Base-by-base conservation (phyloP, 2,329 filamentous ascomycete genomes). In the Epicoccum nigrum region DNA sequence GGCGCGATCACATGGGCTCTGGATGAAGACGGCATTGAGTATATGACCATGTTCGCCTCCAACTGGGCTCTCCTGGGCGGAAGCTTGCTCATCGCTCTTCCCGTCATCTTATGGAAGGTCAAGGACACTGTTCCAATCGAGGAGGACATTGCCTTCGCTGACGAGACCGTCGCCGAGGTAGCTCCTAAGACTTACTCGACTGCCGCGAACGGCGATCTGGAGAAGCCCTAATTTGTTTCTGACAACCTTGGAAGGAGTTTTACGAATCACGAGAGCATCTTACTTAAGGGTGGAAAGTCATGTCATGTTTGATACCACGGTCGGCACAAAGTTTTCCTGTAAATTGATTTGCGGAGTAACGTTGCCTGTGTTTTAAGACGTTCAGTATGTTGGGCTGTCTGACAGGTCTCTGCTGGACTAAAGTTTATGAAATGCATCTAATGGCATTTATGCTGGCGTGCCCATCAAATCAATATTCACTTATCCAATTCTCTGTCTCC, bases 91-190 rank as follows among this genome's bases (percentile, higher is more conserved):
- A 76, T 93, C 54, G 92, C 91, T 4, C 80, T 87, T 0, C 92
- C 92, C 0, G 83, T 96, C 53, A 88, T 97, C 69, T 83, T 89
- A 64, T 76, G 85, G 64, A 88, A 87, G 76, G 88, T 97, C 71
- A 83, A 88, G 71, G 91, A 96, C 63, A 88, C 87, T n/a, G 84
- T 90, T n/a, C 72, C 83, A 1, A 65, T 96, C 4, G 90, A 93
- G 73, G 86, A 92, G 45, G 92, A 97, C 73, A 77, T 96, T 43
- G 85, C 86, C 69, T 92, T 91, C 72, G 90, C 88, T 16, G 92
- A 96, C 66, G 90, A 94, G 81, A 94, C 88, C 0, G 67, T 87
- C 13, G 84, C 82, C 20, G 90, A 96, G 60, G 87, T 96, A 5
- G 65, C 59, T 4, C 67, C 72, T 16, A 70, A 70, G 51, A 48